These are phyloP conservation scores for Chlamydomonas schloesseri DNA, from an alignment of 139 green algal genomes.

Conservation along the genomic window DNA sequence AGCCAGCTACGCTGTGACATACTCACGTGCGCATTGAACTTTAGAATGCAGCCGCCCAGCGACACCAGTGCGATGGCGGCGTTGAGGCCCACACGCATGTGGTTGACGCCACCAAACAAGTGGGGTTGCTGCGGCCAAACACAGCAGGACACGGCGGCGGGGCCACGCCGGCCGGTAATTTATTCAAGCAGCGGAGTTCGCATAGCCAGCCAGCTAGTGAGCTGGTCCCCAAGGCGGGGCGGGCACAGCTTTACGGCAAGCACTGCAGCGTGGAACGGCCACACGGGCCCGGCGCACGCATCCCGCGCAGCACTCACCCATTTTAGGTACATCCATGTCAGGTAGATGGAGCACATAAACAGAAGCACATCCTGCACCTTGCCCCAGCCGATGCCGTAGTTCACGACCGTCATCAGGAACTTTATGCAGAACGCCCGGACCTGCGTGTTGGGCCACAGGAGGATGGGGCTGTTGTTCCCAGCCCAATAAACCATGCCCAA, in stretches of 20 bases:
- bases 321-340: slow-evolving; percentile 36
- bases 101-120: slow-evolving; percentile 41
- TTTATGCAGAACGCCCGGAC: slow-evolving; percentile 32
- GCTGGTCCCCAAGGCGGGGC: too few species aligned
- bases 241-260: too few species aligned
- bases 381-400: slow-evolving; percentile 12
- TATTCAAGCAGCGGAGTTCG: too few species aligned
- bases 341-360: not conserved
- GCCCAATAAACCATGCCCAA: too few species aligned
- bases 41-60: not conserved
- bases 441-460: not conserved
- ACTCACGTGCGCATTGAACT: not conserved
- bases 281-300: not conserved
- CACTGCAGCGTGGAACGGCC: too few species aligned
- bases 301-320: slow-evolving; percentile 38
- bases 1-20: too few species aligned
- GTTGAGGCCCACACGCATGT: slow-evolving; percentile 39
- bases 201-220: too few species aligned
- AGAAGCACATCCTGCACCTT: not conserved
- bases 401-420: slow-evolving; percentile 34
- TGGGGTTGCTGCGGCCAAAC: slow-evolving; percentile 31
- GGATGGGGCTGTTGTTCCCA: too few species aligned
- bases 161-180: too few species aligned
- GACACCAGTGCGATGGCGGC: not conserved
- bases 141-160: too few species aligned